Base-by-base conservation (phyloP, 805 yeast genomes). In the Kodamaea neixiangensis region DNA sequence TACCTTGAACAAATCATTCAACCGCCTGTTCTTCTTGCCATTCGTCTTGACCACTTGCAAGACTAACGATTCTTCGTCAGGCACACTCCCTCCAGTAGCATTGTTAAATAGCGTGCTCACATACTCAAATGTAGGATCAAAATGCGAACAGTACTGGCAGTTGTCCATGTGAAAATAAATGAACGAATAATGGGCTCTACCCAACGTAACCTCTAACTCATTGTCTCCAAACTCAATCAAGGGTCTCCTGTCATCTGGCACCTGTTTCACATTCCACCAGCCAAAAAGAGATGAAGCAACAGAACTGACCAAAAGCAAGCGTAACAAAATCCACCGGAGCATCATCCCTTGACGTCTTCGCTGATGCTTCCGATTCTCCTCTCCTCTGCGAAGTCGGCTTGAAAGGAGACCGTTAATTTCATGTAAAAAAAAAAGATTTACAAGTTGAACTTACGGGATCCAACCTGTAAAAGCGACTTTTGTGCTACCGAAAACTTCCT, bases 81-180 rank as follows among this genome's bases (percentile, higher is more conserved):
- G 31, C 31, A 25, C 69, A 10, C 57, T 50, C 10, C 31, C 31
- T 25, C 31, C 31, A 25, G 10, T 25, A 22, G 63, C 61, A 41
- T 67, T 65, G 29, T 75, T 69, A 58, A 72, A 83, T 3, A 81
- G 59, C 6, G 68, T 64, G 13, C 73, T 72, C 41, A 83, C 54
- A 3, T 76, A 75, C 20, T 63, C 64, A 45, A 69, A 72, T 3
- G 60, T 62, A 3, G 72, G 70, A 15, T 62, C 61, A 46, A 74
- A 71, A 11, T 54, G 54, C n/a, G 48, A 45, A 52, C 79, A 74
- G 52, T 56, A 68, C 48, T 55, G 55, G 52, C 79, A 74, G 1
- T 59, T 63, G 1, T 72, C 69, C 1, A 79, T 68, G 54, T 74
- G 78, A 57, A 82, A 79, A 56, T 76, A 76, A 13, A 79, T 71